A percentile compares a stretch with the other conserved stretches of the same genome.
These are phyloP conservation scores for Myxozyma kluyveri DNA, from an alignment of 805 yeast species.

Conservation along the genomic window DNA sequence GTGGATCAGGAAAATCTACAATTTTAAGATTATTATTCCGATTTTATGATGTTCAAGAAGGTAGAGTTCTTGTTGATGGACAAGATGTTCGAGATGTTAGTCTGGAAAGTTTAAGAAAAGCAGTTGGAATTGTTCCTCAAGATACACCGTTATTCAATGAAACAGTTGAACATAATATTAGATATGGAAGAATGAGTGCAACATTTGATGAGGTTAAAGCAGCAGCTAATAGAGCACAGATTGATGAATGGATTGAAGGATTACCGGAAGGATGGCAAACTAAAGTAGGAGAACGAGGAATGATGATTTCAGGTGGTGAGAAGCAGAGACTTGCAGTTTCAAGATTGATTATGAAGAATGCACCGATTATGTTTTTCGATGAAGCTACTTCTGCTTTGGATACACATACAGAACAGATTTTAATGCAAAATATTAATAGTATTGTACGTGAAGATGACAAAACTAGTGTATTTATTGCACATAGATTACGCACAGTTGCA, in stretches of 20 bases:
- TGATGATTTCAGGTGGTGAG: conserved; percentile 99
- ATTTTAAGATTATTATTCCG: conserved; percentile 78
- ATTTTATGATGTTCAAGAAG: conserved; percentile 78
- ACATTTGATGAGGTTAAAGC: conserved; percentile 64
- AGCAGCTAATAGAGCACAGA: conserved; percentile 68
- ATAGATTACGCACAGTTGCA: conserved; percentile 86
- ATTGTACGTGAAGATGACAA: conserved; percentile 57
- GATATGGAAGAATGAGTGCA: conserved; percentile 78
- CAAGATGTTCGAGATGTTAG: conserved; percentile 77
- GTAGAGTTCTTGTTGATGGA: conserved; percentile 81
- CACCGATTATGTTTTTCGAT: conserved; percentile 91
- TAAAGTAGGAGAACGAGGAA: conserved; percentile 90
- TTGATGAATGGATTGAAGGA: conserved; percentile 58
- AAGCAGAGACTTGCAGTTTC: conserved; percentile 94
- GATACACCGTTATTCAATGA: conserved; percentile 96
- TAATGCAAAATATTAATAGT: conserved; percentile 67
- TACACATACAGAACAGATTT: conserved; percentile 89
- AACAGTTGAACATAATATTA: conserved; percentile 77
- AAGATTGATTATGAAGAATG: conserved; percentile 75
- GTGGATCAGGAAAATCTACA: conserved; percentile 95
- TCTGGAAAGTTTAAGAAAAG: conserved; percentile 66
- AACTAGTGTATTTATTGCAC: conserved; percentile 91
- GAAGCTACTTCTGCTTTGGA: conserved; percentile 97
- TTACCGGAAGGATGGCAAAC: conserved; percentile 84
- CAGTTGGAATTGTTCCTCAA: conserved; percentile 93